Evolutionary conservation across 768 basidiomycete species (phyloP).

Genomic region (Gymnopilus junonius): DNA sequence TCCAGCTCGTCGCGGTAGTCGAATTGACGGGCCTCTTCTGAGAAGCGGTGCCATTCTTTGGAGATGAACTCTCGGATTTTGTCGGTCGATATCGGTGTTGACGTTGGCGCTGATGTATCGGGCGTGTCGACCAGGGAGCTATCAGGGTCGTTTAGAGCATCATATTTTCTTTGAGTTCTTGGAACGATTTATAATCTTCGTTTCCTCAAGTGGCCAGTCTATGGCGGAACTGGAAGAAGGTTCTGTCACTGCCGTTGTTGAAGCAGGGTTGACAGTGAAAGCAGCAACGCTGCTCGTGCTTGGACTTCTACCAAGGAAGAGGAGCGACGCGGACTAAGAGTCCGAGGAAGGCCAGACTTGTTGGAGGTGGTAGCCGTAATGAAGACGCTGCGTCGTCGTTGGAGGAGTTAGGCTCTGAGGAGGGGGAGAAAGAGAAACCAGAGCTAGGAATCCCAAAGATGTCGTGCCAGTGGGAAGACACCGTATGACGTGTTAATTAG

Average conservation of each 20-base stretch:
- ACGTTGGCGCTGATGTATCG: not conserved
- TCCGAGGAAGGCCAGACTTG: conserved; percentile 68
- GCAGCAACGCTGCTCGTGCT: conserved; percentile 63
- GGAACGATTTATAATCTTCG: conserved; percentile 48
- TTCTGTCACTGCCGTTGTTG: not conserved
- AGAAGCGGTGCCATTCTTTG: conserved; percentile 60
- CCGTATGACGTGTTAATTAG: conserved; percentile 69
- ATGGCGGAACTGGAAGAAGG: conserved; percentile 27
- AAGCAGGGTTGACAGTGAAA: conserved; percentile 43
- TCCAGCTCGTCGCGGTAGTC: conserved; percentile 67
- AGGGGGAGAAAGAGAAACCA: conserved; percentile 27
- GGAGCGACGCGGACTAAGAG: conserved; percentile 65
- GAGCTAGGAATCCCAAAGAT: conserved; percentile 66
- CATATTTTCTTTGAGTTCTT: not conserved
- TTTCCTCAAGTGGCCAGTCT: conserved; percentile 50
- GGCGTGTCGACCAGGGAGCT: not conserved
- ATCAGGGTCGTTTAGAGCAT: not conserved
- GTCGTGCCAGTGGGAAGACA: conserved; percentile 72
- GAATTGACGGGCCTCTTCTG: conserved; percentile 56
- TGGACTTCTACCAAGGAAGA: conserved; percentile 80
- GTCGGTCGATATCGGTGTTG: too few species aligned
- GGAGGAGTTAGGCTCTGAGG: conserved; percentile 37
- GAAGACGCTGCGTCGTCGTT: conserved; percentile 43
- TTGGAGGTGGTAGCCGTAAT: conserved; percentile 42
- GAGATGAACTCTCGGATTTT: conserved; percentile 42